Evolutionary conservation across 2,329 filamentous ascomycete genomes (phyloP).

Genomic region (Periconia sp.): DNA sequence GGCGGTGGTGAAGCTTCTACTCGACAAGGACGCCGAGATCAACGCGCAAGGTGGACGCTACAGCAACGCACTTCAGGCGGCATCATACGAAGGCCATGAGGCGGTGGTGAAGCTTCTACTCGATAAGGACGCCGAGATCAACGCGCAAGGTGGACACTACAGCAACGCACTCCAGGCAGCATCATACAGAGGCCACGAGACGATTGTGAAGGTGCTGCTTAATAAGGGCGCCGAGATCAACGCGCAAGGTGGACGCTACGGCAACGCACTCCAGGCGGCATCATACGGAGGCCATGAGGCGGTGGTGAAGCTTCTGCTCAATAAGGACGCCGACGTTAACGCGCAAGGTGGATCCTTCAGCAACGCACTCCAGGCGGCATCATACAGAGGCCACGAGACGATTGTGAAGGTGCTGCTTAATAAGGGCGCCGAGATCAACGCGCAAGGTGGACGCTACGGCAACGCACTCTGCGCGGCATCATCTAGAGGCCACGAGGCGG

Average conservation of each 20-base stretch:
- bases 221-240: neutral
- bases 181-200: neutral
- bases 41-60: neutral
- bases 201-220: neutral
- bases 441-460: neutral
- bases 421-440: too few relatives aligned
- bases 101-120: neutral
- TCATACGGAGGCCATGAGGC: neutral
- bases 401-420: neutral
- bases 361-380: neutral
- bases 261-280: neutral
- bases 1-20: neutral
- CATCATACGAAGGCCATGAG: neutral
- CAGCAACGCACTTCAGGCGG: neutral
- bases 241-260: neutral
- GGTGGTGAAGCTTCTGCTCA: neutral
- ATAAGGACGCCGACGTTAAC: conserved; percentile 1
- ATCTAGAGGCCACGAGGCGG: neutral
- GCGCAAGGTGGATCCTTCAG: neutral
- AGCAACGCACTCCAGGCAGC: neutral
- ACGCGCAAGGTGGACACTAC: neutral
- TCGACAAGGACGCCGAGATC: neutral
- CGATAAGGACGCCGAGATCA: neutral
- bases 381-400: neutral
- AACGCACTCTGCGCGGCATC: neutral